Conservation (phyloP, 179 eudicot species). For the Beta lomatogona region DNA sequence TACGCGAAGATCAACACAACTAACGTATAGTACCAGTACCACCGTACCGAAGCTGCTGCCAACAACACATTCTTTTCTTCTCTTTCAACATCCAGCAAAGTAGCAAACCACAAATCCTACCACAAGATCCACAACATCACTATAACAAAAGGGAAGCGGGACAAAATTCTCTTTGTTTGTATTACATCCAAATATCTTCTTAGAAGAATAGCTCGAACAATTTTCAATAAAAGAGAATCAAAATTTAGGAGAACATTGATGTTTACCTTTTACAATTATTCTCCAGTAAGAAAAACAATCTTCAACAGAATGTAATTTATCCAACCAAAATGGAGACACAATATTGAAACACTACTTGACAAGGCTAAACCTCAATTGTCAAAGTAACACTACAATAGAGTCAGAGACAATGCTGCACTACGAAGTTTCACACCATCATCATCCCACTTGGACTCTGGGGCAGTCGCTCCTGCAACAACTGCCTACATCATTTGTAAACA, state of each 20-base stretch:
- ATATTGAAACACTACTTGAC: background rate
- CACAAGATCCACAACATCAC: too few species aligned
- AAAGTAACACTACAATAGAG: constrained; percentile 31
- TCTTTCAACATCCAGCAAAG: too few species aligned
- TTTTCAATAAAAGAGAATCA: background rate
- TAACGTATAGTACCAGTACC: too few species aligned
- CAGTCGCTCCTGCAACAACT: constrained; percentile 82
- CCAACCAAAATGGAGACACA: constrained; percentile 4
- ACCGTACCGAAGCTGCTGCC: too few species aligned
- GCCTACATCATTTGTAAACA: constrained; percentile 43
- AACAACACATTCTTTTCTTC: too few species aligned
- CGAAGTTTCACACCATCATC: constrained; percentile 89
- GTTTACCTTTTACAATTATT: too few species aligned
- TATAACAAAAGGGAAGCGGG: too few species aligned
- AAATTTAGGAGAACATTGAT: background rate
- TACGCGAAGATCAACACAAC: too few species aligned
- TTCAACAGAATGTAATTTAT: background rate
- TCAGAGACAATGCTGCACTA: constrained; percentile 86
- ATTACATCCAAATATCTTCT: background rate
- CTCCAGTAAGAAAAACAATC: too few species aligned
- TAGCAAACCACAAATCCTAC: too few species aligned
- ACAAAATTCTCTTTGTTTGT: too few species aligned
- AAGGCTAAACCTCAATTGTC: background rate
- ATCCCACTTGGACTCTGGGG: constrained; percentile 76
- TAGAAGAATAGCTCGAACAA: background rate